These are phyloP conservation scores for Posidonia oceanica DNA, from an alignment of 116 monocot species.

Conservation along the genomic window DNA sequence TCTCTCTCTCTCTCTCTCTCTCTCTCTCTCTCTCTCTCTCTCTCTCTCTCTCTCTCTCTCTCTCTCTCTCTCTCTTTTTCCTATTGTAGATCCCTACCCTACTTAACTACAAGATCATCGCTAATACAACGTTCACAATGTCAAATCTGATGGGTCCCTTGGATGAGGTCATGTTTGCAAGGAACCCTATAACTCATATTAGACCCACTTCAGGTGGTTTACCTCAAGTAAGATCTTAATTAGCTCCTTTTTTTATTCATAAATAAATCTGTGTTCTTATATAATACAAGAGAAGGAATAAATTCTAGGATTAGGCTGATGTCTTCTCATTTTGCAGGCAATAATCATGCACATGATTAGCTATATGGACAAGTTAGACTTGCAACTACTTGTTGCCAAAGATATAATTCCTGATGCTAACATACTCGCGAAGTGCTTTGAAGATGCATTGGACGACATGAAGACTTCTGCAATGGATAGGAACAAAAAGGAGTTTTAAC, in stretches of 20 bases:
- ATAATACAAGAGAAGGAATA: not conserved
- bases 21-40: no score
- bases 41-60: no score
- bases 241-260: not conserved
- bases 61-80: no score
- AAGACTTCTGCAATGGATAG: not conserved
- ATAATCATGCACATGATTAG: slow-evolving; percentile 17
- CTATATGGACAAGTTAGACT: slow-evolving; percentile 14
- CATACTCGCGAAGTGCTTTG: slow-evolving; percentile 16
- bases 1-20: no score
- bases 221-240: slow-evolving; percentile 11
- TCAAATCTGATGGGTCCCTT: slow-evolving; percentile 20
- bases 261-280: not conserved
- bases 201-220: slow-evolving; percentile 10
- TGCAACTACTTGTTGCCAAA: slow-evolving; percentile 18
- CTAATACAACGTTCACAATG: slow-evolving; percentile 19
- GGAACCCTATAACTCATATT: slow-evolving; percentile 15
- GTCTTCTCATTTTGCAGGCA: slow-evolving; percentile 7
- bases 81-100: slow-evolving; percentile 8
- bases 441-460: slow-evolving; percentile 17
- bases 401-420: slow-evolving; percentile 19
- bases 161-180: slow-evolving; percentile 14
- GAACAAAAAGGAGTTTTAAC: not conserved
- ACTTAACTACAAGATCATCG: slow-evolving; percentile 12
- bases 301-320: not conserved